Evolutionary conservation across 345 rosid genomes (phyloP), one percentile per base, ranked within the genome.

Genomic region (Reutealis trisperma): DNA sequence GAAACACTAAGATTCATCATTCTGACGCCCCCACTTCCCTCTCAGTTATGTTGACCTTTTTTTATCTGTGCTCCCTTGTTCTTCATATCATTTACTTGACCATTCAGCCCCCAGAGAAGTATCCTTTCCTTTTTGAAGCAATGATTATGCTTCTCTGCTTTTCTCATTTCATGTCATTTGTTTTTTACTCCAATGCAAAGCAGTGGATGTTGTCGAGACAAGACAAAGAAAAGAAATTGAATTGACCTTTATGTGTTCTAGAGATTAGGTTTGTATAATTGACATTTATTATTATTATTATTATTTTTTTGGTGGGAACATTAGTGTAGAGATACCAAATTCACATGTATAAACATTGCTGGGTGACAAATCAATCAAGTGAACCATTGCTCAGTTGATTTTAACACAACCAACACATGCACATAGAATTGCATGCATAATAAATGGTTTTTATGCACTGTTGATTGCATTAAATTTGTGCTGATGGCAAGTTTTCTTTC

Each of bases 81-180:
- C 90, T 96, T 82, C 97, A 96, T 83, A 73, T 84, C 52, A 34
- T 89, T 79, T 90, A 90, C 86, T 70, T 92, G 66, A 87, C 91
- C 24, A 16, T 78, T 67, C 78, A 24, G 34, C 93, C 95, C 70
- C 97, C 94, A 1, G 75, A 63, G 72, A 88, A 79, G 82, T 89
- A 87, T 75, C 91, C 95, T 85, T 90, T 86, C 86, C 78, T 90
- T 74, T 90, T 86, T 19, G 93, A 90, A 68, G 97, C 97, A 75
- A 51, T 87, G 47, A 91, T 93, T 77, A 89, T 91, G 96, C 85
- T 81, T 79, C 80, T 89, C 41, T 93, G 96, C 84, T 90, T 93
- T 85, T 81, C 84, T 44, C 89, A 81, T 66, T 90, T 93, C 68
- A 0, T 76, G 16, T 25, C 76, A 69, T 88, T 89, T 73, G 79